Evolutionary conservation across 2,329 filamentous ascomycete species (phyloP), one percentile per base, ranked within the genome.

Genomic region (Venturia asperata): DNA sequence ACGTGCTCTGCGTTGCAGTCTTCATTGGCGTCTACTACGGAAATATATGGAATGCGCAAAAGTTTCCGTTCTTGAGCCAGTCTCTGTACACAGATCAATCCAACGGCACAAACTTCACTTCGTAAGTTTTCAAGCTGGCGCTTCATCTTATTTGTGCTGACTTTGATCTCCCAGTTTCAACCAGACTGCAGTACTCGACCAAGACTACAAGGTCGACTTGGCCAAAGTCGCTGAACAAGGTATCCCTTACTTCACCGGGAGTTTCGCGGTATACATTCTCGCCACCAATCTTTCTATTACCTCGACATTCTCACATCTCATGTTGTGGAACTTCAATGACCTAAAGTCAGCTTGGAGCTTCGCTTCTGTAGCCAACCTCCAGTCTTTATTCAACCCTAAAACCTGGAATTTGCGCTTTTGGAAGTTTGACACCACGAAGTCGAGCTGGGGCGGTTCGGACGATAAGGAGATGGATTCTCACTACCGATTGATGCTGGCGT

Each of bases 341-440:
- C 68, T 81, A 39, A 77, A 76, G 56, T 67, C 69, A 30, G 73
- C 70, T 1, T 79, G 77, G 68, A 64, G 68, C 4, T 74, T 70
- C 65, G 67, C 69, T 1, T 69, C 63, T 39, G 71, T 62, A 13
- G 63, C 47, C 11, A 72, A 70, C 60, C 66, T 71, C 1, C 66
- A 67, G n/a, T 69, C 68, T 30, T 62, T 70, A n/a, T 39, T 42
- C 19, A 52, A 42, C 5, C 63, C 66, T 3, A 66, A 62, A 9
- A 27, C n/a, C 6, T 61, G 58, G 58, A 70, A 69, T 68, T 70
- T 66, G 61, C 6, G 34, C 13, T 73, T 73, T 64, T 74, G 70
- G 71, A 56, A 56, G 27, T 65, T 68, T 5, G 64, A 70, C 4
- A n/a, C 63, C 1, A 69, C 72, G 24, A 37, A 17, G 10, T 68